Percentiles rank a stretch among this genome's conserved stretches.
Evolutionary conservation across 495 filamentous ascomycete species (phyloP).

Genomic region (Halenospora varia): DNA sequence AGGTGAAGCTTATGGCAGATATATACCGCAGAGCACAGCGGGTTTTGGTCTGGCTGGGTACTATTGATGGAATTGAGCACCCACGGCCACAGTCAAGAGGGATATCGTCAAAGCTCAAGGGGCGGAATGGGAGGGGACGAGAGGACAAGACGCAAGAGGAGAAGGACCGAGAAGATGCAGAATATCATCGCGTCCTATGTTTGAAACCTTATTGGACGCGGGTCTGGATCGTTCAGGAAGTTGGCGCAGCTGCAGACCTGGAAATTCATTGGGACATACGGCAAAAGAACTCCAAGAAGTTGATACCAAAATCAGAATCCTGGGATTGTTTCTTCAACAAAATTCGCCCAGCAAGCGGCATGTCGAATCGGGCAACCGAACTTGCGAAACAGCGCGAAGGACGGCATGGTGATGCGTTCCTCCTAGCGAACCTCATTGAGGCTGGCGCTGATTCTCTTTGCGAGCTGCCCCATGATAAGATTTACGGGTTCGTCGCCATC

Average conservation of each 20-base stretch:
- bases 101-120: slow-evolving; percentile 2
- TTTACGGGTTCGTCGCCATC: slow-evolving; percentile 14
- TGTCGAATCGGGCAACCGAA: background rate
- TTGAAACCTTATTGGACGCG: slow-evolving; percentile 11
- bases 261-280: slow-evolving; percentile 2
- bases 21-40: slow-evolving; percentile 3
- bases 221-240: slow-evolving; percentile 16
- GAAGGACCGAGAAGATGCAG: slow-evolving; percentile 4
- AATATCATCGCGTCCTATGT: slow-evolving; percentile 1
- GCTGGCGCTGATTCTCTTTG: slow-evolving; percentile 3
- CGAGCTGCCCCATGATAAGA: slow-evolving; percentile 10
- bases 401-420: slow-evolving; percentile 10
- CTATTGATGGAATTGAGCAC: background rate
- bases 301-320: background rate
- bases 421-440: slow-evolving; percentile 14
- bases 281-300: background rate
- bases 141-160: background rate
- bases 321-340: slow-evolving; percentile 1
- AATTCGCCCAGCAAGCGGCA: background rate
- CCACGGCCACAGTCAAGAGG: slow-evolving; percentile 1
- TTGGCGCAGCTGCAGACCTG: slow-evolving; percentile 7
- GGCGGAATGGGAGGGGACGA: background rate
- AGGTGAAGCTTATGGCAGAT: slow-evolving; percentile 12
- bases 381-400: slow-evolving; percentile 9
- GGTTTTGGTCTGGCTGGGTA: slow-evolving; percentile 8